These are phyloP conservation scores for Penicillium sp. DNA, from an alignment of 2,329 filamentous ascomycete genomes.

Conservation along the genomic window DNA sequence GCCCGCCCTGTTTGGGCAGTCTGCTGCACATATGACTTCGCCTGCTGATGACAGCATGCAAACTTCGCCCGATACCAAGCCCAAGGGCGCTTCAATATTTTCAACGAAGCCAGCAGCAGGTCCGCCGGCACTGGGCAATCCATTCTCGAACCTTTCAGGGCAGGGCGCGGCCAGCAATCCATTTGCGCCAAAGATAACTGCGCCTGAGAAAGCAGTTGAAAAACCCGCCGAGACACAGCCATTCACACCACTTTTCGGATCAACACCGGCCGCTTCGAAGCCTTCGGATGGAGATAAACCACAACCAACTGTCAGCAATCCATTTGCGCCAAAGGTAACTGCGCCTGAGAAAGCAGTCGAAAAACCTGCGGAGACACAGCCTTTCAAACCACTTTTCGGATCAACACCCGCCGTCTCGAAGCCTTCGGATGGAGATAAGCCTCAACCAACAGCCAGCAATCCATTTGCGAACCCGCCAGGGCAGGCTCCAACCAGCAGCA, in stretches of 20 bases:
- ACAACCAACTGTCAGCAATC: slow-evolving; percentile 1
- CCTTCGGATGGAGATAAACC: background rate
- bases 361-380: slow-evolving; percentile 3
- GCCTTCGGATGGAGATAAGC: background rate
- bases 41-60: slow-evolving; percentile 19
- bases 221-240: slow-evolving; percentile 4
- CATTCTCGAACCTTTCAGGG: slow-evolving; percentile 11
- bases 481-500: background rate
- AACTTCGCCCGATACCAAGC: slow-evolving; percentile 19
- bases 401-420: slow-evolving; percentile 1
- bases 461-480: slow-evolving; percentile 6
- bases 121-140: background rate
- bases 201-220: background rate
- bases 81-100: slow-evolving; percentile 8
- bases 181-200: slow-evolving; percentile 4
- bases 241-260: slow-evolving; percentile 10
- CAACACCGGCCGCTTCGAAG: slow-evolving; percentile 1
- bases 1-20: slow-evolving; percentile 13
- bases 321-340: slow-evolving; percentile 4
- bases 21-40: slow-evolving; percentile 5
- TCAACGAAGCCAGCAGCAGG: slow-evolving; percentile 4
- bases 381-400: slow-evolving; percentile 10
- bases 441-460: slow-evolving; percentile 1
- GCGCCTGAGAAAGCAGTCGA: background rate
- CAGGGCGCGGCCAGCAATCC: slow-evolving; percentile 1